Base-by-base conservation (phyloP, 495 filamentous ascomycete species). In the Lasiosphaeria ovina region DNA sequence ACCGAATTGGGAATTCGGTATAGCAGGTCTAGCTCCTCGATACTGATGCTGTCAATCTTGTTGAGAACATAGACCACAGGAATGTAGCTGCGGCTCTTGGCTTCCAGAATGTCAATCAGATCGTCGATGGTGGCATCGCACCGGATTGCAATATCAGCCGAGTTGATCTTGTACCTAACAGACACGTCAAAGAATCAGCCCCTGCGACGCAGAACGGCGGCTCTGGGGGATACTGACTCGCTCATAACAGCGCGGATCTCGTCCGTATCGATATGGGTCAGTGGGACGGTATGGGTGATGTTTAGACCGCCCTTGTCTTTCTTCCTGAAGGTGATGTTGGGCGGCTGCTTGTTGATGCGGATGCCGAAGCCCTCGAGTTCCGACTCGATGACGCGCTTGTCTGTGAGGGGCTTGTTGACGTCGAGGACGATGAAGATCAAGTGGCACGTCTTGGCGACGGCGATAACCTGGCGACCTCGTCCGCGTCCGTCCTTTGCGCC, bases 401-500 rank as follows among this genome's bases (percentile, higher is more conserved):
- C 94, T 42, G 93, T 94, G 67, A 98, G 74, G 34, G 94, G 95
- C 77, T 98, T 98, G 79, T 98, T 97, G 67, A 98, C 94, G 75
- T 98, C 94, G 35, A 98, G 82, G 47, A 98, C 93, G 70, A 98
- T 98, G 78, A 98, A 98, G 63, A 98, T 98, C 56, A 98, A 79
- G 80, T 98, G 90, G 79, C 94, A 98, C 42, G 93, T 98, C 81
- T 98, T 98, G 54, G 95, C 92, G 54, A 98, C 94, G 16, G 94
- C 93, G 81, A 98, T 98, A 65, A 98, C 94, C 76, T 98, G 94
- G 65, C 95, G 87, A 82, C 94, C 94, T 81, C 94, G 88, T 81
- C 94, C 94, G 74, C 97, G 95, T 57, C 94, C 94, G 74, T 98
- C 94, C 75, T 98, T 98, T 58, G 94, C 94, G 69, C 94, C 94